Conservation (phyloP, 306 rosid genomes). For the barrel medic (Medicago truncatula) region DNA sequence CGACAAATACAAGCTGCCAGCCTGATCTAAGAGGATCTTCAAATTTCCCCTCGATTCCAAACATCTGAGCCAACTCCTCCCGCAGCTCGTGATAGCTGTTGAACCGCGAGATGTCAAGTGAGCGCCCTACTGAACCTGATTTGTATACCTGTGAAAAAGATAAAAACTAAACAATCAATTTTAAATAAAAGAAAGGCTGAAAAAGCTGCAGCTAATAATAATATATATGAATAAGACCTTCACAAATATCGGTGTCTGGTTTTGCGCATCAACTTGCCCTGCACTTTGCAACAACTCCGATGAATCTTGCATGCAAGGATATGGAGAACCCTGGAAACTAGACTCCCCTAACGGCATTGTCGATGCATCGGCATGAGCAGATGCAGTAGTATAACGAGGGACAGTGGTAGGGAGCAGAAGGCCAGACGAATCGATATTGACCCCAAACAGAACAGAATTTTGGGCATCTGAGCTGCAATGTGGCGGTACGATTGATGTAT, state of each 20-base stretch:
- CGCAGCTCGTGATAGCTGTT: slow-evolving; percentile 91
- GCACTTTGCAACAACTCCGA: slow-evolving; percentile 69
- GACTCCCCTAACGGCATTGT: slow-evolving; percentile 71
- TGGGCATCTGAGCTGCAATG: slow-evolving; percentile 62
- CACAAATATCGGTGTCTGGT: slow-evolving; percentile 69
- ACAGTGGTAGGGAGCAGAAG: slow-evolving; percentile 77
- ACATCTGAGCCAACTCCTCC: slow-evolving; percentile 91
- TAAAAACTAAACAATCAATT: slow-evolving; percentile 31
- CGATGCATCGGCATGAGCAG: slow-evolving; percentile 62
- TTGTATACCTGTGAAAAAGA: slow-evolving; percentile 72
- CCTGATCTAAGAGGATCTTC: slow-evolving; percentile 98
- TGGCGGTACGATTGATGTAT: slow-evolving; percentile 52
- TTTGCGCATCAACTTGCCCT: slow-evolving; percentile 70
- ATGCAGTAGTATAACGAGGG: slow-evolving; percentile 55
- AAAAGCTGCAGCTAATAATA: slow-evolving; percentile 28
- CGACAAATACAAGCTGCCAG: slow-evolving; percentile 99
- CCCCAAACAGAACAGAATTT: slow-evolving; percentile 75
- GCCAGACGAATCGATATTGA: slow-evolving; percentile 83
- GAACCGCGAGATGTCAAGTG: slow-evolving; percentile 89
- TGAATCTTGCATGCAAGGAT: slow-evolving; percentile 69
- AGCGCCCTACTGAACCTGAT: slow-evolving; percentile 89
- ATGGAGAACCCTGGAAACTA: slow-evolving; percentile 67
- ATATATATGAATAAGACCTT: slow-evolving; percentile 55
- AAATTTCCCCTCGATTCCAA: slow-evolving; percentile 88
- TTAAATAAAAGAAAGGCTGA: slow-evolving; percentile 21